Base-by-base conservation (phyloP, 2,329 filamentous ascomycete species). In the Didymella arachidicola region DNA sequence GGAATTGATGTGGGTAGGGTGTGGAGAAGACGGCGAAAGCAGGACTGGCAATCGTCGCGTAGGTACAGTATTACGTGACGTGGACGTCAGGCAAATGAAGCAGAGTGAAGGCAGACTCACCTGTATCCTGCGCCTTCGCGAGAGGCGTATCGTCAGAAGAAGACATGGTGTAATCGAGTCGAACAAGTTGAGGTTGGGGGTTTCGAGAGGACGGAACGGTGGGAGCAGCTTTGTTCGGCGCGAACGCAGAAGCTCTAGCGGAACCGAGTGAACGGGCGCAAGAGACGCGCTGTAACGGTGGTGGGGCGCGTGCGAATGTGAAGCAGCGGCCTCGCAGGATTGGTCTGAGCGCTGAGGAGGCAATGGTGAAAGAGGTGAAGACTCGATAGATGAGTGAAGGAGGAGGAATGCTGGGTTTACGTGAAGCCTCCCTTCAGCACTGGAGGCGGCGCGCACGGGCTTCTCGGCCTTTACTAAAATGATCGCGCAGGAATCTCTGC, bases 111-210 rank as follows among this genome's bases (percentile, higher is more conserved):
- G 49, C 26, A 43, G 14, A 72, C 91, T 86, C 81, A 94, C 91
- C 80, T 77, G 78, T 77, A 70, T 77, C 73, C 77, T 83, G 86
- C 62, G 73, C 74, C 51, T 76, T 79, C 65, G 89, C 85, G 69
- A 96, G 85, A 78, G 93, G 93, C 80, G 85, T 85, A 74, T 96
- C 92, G 72, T 94, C 92, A 29, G 92, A 95, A 16, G 84, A 86
- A 67, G 82, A 84, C 84, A 87, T 86, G 63, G 53, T 79, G 65
- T 59, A 45, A 58, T 62, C 54, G 50, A 52, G 56, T 56, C 60
- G 66, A 52, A 62, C 66, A 63, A 57, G 68, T 59, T 64, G 68
- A 45, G 42, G 62, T 60, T 55, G 65, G 45, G 57, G 61, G 59
- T 62, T 64, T 44, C 63, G 61, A 54, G 57, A 66, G 66, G 63